Evolutionary conservation across 306 rosid species (phyloP), one percentile per base, ranked within the genome.

Genomic region (Lathyrus sativus): DNA sequence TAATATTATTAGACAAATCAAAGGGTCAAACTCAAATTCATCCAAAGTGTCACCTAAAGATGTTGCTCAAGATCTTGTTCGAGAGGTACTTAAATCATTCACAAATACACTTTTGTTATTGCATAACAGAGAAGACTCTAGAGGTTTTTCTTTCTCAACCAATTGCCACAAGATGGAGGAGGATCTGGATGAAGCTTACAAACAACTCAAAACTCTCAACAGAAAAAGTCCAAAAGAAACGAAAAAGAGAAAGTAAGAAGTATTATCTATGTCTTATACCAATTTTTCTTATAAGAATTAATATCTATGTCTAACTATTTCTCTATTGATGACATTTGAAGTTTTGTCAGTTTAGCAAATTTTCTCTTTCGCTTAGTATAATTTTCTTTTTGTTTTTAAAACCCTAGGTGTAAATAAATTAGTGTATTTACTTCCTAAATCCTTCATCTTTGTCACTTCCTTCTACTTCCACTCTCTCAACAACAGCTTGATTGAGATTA

Each of bases 241-340:
- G 35, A 39, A 49, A 63, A 76, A 76, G 53, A 53, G 80, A 42
- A 69, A 76, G 80, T 76, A 70, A 76, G 75, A 48, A 24, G 26
- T 0, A 6, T 15, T 15, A 17, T 7, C 24, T 10, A 48, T 41
- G 13, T 43, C 15, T 43, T 43, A 12, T 43, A 43, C 49, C n/a
- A 43, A 4, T 5, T 12, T n/a, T 44, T 12, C 17, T 7, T 44
- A 44, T 44, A 44, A 44, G 17, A 31, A 31, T 31, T 31, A 31
- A 3, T 31, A 4, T 31, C 35, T 5, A 31, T 31, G 35, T 31
- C 35, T 31, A 31, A 31, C 35, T 31, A 31, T 31, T 31, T 31
- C 7, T 31, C 7, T 31, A 31, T 31, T 31, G 31, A 28, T 28
- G 31, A 0, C 31, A 28, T 28, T 28, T 3, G 5, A 3, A 28